A percentile compares a stretch with the other conserved stretches of the same genome.
Evolutionary conservation across 2,329 filamentous ascomycete genomes (phyloP).

Genomic region (Hypoxylon sp.): DNA sequence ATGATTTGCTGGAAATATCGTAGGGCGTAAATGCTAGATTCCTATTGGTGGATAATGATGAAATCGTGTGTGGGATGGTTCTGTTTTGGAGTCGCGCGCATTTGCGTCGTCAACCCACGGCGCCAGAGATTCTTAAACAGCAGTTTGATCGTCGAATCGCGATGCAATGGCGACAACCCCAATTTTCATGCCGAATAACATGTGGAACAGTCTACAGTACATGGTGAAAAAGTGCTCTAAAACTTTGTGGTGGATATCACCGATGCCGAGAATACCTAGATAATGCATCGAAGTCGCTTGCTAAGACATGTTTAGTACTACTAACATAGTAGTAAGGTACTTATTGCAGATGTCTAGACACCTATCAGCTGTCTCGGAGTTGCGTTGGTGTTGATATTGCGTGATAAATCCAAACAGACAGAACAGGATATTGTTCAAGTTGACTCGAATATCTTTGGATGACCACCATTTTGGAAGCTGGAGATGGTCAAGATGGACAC

Average conservation of each 20-base stretch:
- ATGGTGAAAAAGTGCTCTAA: too few species aligned
- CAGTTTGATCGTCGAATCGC: conserved; percentile 18
- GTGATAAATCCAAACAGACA: too few species aligned
- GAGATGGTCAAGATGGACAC: conserved; percentile 3
- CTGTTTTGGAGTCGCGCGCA: conserved; percentile 1
- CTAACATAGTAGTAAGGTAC: too few species aligned
- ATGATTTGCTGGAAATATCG: too few species aligned
- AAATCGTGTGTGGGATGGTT: conserved; percentile 11
- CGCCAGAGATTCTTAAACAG: conserved; percentile 6
- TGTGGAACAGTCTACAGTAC: conserved; percentile 15
- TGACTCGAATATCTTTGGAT: conserved; percentile 4
- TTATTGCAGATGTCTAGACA: too few species aligned
- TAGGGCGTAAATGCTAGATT: background rate
- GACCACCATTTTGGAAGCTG: conserved; percentile 3
- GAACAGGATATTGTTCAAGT: too few species aligned
- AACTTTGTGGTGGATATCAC: conserved; percentile 15
- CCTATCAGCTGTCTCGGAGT: too few species aligned
- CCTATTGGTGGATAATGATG: conserved; percentile 1
- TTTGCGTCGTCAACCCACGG: background rate
- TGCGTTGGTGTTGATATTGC: too few species aligned
- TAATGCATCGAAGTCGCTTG: conserved; percentile 14
- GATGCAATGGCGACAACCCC: conserved; percentile 15
- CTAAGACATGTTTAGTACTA: too few species aligned
- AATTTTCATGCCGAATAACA: conserved; percentile 17
- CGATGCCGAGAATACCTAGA: conserved; percentile 20